These are phyloP conservation scores for Lignosus rhinocerotis DNA, from an alignment of 1,284 basidiomycete species.

Conservation along the genomic window DNA sequence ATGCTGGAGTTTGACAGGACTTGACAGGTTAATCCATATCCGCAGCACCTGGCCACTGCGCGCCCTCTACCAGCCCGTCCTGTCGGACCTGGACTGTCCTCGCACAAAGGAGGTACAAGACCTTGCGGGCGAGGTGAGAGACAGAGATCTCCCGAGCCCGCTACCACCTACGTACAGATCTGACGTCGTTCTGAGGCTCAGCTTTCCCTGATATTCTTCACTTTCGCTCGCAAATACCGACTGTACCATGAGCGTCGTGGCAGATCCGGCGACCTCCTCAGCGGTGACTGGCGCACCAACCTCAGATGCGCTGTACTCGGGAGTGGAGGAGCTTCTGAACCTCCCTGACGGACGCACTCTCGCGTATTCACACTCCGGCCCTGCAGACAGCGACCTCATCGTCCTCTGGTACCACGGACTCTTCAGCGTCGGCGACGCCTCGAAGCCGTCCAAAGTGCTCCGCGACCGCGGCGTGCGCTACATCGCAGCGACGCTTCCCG, in stretches of 20 bases:
- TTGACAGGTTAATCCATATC: not conserved
- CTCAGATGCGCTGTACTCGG: not conserved
- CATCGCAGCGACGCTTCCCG: constrained; percentile 53
- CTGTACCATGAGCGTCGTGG: not conserved
- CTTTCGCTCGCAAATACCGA: not conserved
- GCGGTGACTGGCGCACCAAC: not conserved
- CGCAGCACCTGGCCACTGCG: not conserved
- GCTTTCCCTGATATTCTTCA: not conserved
- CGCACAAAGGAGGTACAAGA: too few species aligned
- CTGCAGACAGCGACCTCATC: constrained; percentile 45
- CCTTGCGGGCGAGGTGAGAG: too few species aligned
- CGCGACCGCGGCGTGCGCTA: constrained; percentile 44
- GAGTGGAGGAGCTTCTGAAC: constrained; percentile 41
- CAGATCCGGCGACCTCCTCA: not conserved
- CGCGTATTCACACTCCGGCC: constrained; percentile 51
- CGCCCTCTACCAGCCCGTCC: not conserved
- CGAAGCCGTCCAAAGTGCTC: constrained; percentile 31
- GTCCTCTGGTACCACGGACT: constrained; percentile 55
- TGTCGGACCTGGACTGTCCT: not conserved
- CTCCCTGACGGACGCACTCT: constrained; percentile 48
- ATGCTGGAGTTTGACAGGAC: not conserved
- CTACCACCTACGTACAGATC: too few species aligned
- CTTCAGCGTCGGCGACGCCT: constrained; percentile 47
- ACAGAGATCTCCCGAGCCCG: too few species aligned
- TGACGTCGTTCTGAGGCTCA: too few species aligned